A percentile compares a stretch with the other conserved stretches of the same genome.
phyloP scores from a whole-genome alignment of 306 rosid species.

The Calophaca sinica region DNA sequence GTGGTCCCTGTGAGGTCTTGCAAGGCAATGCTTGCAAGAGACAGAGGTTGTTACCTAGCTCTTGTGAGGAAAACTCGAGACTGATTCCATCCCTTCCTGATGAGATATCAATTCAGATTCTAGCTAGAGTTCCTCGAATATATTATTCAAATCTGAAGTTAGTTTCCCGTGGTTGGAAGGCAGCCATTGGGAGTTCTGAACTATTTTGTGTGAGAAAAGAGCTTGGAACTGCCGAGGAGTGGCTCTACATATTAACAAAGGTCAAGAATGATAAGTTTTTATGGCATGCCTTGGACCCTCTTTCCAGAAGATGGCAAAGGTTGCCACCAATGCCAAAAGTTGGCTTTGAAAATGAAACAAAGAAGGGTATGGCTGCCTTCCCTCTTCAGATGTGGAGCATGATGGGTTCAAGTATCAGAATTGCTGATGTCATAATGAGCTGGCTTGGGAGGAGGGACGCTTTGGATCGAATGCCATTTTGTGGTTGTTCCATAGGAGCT shows the following conservation, averaged over 20 bases:
- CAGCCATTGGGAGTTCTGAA: slow-evolving; percentile 40
- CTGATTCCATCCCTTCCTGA: slow-evolving; percentile 42
- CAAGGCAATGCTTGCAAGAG: slow-evolving; percentile 43
- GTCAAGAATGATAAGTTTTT: slow-evolving; percentile 50
- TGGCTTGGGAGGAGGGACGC: slow-evolving; percentile 48
- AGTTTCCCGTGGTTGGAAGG: slow-evolving; percentile 42
- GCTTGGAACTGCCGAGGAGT: slow-evolving; percentile 51
- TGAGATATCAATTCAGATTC: slow-evolving; percentile 47
- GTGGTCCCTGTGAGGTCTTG: slow-evolving; percentile 27
- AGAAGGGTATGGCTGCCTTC: slow-evolving; percentile 36
- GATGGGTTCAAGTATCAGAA: slow-evolving; percentile 42
- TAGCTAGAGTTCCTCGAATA: slow-evolving; percentile 48
- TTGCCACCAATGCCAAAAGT: slow-evolving; percentile 51
- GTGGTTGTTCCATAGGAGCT: slow-evolving; percentile 52
- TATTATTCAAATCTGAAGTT: slow-evolving; percentile 35
- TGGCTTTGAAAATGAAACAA: slow-evolving; percentile 38
- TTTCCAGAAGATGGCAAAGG: slow-evolving; percentile 50
- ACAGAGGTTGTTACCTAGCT: slow-evolving; percentile 34
- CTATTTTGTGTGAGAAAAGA: slow-evolving; percentile 49
- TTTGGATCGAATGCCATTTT: slow-evolving; percentile 48
- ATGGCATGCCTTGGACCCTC: slow-evolving; percentile 54
- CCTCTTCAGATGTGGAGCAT: slow-evolving; percentile 45
- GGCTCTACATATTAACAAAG: slow-evolving; percentile 54
- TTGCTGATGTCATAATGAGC: slow-evolving; percentile 42
- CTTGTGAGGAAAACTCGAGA: slow-evolving; percentile 19